phyloP scores from a whole-genome alignment of 2,329 filamentous ascomycete species.

The Stemphylium beticola region DNA sequence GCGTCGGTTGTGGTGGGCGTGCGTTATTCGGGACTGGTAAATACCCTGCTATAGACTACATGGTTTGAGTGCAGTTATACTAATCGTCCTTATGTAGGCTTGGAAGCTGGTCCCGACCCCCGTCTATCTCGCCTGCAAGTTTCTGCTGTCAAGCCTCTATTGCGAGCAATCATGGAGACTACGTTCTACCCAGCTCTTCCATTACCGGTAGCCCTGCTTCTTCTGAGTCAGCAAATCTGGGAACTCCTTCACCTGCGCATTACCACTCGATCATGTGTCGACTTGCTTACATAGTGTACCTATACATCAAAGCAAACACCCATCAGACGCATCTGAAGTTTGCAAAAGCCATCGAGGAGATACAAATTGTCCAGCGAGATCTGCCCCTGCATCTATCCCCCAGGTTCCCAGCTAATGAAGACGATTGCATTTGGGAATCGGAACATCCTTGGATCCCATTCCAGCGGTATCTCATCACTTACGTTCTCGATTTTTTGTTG shows the following conservation, averaged over 20 bases:
- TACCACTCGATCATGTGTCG: slow-evolving; percentile 17
- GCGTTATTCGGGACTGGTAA: slow-evolving; percentile 18
- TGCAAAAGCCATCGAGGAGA: slow-evolving; percentile 16
- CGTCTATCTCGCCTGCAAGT: slow-evolving; percentile 16
- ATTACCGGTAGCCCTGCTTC: slow-evolving; percentile 4
- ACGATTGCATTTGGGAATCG: slow-evolving; percentile 13
- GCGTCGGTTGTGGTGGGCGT: slow-evolving; percentile 19
- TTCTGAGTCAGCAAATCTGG: background rate
- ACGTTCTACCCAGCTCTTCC: background rate
- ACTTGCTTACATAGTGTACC: slow-evolving; percentile 15
- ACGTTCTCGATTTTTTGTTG: slow-evolving; percentile 15
- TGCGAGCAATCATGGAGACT: slow-evolving; percentile 3
- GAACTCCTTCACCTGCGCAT: slow-evolving; percentile 13
- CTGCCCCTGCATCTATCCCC: slow-evolving; percentile 10
- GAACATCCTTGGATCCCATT: slow-evolving; percentile 18
- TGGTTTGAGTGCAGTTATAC: background rate
- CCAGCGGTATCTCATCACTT: slow-evolving; percentile 14
- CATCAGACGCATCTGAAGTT: slow-evolving; percentile 17
- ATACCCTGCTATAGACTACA: background rate
- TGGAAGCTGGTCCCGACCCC: slow-evolving; percentile 16
- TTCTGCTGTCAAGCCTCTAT: slow-evolving; percentile 18
- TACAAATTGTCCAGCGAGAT: slow-evolving; percentile 4
- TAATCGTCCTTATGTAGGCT: slow-evolving; percentile 8
- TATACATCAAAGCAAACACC: slow-evolving; percentile 20
- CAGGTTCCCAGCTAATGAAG: slow-evolving; percentile 11